Evolutionary conservation across 768 basidiomycete genomes (phyloP), one percentile per base, ranked within the genome.

Genomic region (Lactifluus volemus): DNA sequence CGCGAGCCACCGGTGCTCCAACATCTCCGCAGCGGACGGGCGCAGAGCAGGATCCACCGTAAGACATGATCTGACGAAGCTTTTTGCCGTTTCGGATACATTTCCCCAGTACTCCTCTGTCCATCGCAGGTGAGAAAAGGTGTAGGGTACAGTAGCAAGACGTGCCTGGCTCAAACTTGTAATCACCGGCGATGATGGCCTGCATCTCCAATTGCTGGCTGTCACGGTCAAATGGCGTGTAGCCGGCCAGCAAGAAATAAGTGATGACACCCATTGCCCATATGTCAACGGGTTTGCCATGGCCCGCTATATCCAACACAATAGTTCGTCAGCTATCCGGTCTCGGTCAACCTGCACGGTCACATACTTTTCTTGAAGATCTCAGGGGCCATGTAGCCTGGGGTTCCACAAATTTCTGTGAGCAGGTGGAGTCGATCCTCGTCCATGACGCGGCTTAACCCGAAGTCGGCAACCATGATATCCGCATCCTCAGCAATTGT

Each of bases 211-310:
- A 83, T 68, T 83, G 82, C 68, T 88, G 88, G 2, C 81, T 84
- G 60, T 98, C 95, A 29, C 92, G 85, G 72, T 98, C 95, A 71
- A 99, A 99, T 1, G 97, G 97, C 5, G 97, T 99, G 77, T 98
- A 95, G 2, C 91, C 88, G 54, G 85, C 86, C 30, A 98, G 85
- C 4, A 98, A 77, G 85, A 97, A 97, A 75, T 98, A 98, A 12
- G 96, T 90, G 73, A 99, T 95, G 52, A 99, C 96, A 42, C 96
- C 96, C 84, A 98, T 95, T 1, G 96, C 94, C 95, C 93, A 95
- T 58, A 96, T 75, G 68, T 96, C 96, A 17, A 97, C 95, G 9
- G 95, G 94, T 74, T 91, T 97, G 45, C 88, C 84, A 68, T 99
- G 96, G 4, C 96, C 96, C 58, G 85, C 88, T 89, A 69, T 32